Evolutionary conservation across 2,329 filamentous ascomycete genomes (phyloP).

Genomic region (Microdochium trichocladiopsis): DNA sequence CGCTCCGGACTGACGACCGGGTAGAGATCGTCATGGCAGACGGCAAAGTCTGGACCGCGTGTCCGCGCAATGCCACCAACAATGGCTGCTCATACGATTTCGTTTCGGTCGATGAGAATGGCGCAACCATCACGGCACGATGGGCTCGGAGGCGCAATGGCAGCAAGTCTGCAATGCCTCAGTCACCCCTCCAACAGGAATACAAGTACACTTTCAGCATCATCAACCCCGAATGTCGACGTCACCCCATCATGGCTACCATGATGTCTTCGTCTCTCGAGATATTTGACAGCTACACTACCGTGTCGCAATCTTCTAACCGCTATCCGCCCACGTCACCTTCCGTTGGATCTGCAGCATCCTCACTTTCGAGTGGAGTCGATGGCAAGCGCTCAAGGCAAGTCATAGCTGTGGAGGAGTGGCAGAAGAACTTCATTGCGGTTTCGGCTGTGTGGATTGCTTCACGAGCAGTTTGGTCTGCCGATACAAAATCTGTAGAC

Average conservation of each 20-base stretch:
- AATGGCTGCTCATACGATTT: constrained; percentile 59
- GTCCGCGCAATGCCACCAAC: constrained; percentile 26
- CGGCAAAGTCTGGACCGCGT: constrained; percentile 51
- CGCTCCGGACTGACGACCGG: constrained; percentile 45
- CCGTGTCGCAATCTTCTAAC: constrained; percentile 42
- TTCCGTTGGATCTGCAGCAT: constrained; percentile 10
- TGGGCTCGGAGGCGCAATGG: constrained; percentile 53
- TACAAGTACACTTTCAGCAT: constrained; percentile 70
- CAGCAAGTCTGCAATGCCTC: constrained; percentile 14
- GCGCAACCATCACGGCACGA: constrained; percentile 52
- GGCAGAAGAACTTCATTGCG: constrained; percentile 39
- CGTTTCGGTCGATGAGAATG: constrained; percentile 48
- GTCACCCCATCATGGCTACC: constrained; percentile 68
- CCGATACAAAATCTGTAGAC: constrained; percentile 24
- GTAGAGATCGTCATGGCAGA: constrained; percentile 62
- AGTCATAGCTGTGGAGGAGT: constrained; percentile 31
- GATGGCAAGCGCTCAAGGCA: constrained; percentile 18
- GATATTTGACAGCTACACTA: constrained; percentile 61
- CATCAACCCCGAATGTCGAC: constrained; percentile 59
- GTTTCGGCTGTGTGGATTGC: constrained; percentile 46
- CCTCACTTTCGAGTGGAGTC: constrained; percentile 4
- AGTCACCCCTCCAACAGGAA: constrained; percentile 25
- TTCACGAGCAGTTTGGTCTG: constrained; percentile 35
- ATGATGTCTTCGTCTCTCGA: constrained; percentile 59
- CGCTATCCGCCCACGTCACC: constrained; percentile 37